Conservation (phyloP, 495 filamentous ascomycete species). For the Lophiotrema nucula region DNA sequence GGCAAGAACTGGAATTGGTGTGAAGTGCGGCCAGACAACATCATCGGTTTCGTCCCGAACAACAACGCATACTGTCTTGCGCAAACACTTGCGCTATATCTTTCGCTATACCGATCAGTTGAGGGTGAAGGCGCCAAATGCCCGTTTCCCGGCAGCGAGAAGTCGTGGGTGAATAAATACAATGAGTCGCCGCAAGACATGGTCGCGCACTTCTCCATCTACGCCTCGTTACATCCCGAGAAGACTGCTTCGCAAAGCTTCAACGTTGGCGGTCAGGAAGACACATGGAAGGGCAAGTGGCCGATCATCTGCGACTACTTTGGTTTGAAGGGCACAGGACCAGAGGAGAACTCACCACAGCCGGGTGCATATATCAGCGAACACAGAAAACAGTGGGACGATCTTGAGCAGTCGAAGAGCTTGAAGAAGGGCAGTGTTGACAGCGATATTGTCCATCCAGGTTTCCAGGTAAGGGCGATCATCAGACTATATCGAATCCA, state of each 20-base stretch:
- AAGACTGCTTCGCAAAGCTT: slow-evolving; percentile 33
- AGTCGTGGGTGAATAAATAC: slow-evolving; percentile 34
- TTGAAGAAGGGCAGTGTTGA: slow-evolving; percentile 41
- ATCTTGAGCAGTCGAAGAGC: slow-evolving; percentile 40
- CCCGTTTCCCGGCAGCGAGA: slow-evolving; percentile 37
- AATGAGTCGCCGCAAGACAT: slow-evolving; percentile 40
- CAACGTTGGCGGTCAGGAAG: slow-evolving; percentile 34
- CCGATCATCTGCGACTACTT: slow-evolving; percentile 39
- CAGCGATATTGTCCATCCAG: slow-evolving; percentile 33
- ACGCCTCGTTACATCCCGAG: slow-evolving; percentile 34
- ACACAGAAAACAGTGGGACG: slow-evolving; percentile 39
- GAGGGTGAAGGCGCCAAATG: slow-evolving; percentile 35
- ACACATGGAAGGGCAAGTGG: slow-evolving; percentile 39
- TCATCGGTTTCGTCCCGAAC: slow-evolving; percentile 41
- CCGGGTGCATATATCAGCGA: slow-evolving; percentile 40
- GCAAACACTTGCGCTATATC: slow-evolving; percentile 36
- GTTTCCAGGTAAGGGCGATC: slow-evolving; percentile 24
- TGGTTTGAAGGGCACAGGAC: slow-evolving; percentile 36
- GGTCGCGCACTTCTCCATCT: slow-evolving; percentile 39
- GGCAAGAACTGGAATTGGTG: slow-evolving; percentile 40
- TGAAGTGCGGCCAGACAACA: slow-evolving; percentile 39
- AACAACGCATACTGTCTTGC: slow-evolving; percentile 41
- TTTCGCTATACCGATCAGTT: slow-evolving; percentile 29
- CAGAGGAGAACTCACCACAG: slow-evolving; percentile 37
- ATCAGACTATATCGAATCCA: background rate